A percentile compares a stretch with the other conserved stretches of the same genome.
Evolutionary conservation across 805 yeast genomes (phyloP).

Genomic region (Myxozyma monticola): DNA sequence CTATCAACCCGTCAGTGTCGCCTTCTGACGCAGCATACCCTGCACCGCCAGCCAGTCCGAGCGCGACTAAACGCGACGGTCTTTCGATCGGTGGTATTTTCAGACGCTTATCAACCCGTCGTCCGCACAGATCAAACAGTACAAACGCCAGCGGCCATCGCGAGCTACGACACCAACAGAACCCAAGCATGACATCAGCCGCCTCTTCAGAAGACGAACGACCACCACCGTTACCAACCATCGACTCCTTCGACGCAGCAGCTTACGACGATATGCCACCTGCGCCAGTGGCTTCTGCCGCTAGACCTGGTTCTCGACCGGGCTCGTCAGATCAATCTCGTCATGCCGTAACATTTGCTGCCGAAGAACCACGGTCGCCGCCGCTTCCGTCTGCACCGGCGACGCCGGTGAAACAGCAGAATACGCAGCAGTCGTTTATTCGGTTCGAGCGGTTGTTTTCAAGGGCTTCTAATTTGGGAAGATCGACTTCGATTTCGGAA

Average conservation of each 20-base stretch:
- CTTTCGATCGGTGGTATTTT: constrained; percentile 25
- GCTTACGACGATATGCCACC: constrained; percentile 1
- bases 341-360: neutral
- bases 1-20: neutral
- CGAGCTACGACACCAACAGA: constrained; percentile 7
- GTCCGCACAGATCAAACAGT: constrained; percentile 19
- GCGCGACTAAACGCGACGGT: constrained; percentile 16
- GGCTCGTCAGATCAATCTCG: neutral
- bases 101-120: constrained; percentile 25
- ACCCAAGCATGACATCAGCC: constrained; percentile 10
- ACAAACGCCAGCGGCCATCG: constrained; percentile 9
- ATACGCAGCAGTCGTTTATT: constrained; percentile 23
- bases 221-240: constrained; percentile 22
- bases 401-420: neutral
- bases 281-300: no score
- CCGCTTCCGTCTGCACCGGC: neutral
- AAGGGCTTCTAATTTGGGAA: constrained; percentile 26
- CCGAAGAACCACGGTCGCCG: neutral
- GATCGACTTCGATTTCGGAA: constrained; percentile 30
- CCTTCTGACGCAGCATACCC: neutral
- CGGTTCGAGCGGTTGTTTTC: constrained; percentile 28
- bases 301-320: neutral
- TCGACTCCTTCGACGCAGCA: constrained; percentile 10
- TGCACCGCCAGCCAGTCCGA: neutral
- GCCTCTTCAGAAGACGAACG: constrained; percentile 25